Evolutionary conservation across 768 basidiomycete genomes (phyloP), one percentile per base, ranked within the genome.

Genomic region (Mycena albidolilacea): DNA sequence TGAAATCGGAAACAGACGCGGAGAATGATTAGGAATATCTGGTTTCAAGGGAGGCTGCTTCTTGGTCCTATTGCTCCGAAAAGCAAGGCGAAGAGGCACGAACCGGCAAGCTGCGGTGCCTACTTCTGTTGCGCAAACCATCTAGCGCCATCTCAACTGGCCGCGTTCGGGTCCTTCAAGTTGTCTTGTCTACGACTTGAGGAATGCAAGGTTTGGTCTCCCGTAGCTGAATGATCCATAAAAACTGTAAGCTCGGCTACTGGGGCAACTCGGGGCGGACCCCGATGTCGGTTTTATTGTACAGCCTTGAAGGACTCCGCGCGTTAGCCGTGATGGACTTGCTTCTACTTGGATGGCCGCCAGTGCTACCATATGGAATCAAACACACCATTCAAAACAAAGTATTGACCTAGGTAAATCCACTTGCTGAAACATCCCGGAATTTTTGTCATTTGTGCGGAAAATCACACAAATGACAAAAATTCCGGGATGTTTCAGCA

Each of bases 211-310:
- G 10, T 43, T 43, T 9, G 30, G 30, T 30, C 30, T 30, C 30
- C 9, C 41, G 43, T 21, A 21, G 54, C 19, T 23, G 23, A 17
- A 23, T 55, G 64, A 43, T 58, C 54, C 30, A 57, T 1, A 19
- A 19, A 44, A 58, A 67, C 35, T 39, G 54, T 15, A 4, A 57
- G 46, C 62, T 52, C 15, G 48, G 8, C 46, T 0, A 62, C 30
- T 30, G 52, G 62, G 30, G 21, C 10, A 37, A 44, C 46, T 39
- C 21, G 38, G 64, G 50, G 64, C 64, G 64, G 54, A 55, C 2
- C 5, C 11, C 37, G 43, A 39, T 48, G 30, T 11, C 60, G 35
- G 12, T 38, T 38, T n/a, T 3, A 9, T 46, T 30, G 41, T 10
- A 10, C 62, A 64, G 62, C 48, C 46, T 12, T 30, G 30, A 4